Base-by-base conservation (phyloP, 768 basidiomycete genomes). In the Pleurotus giganteus region DNA sequence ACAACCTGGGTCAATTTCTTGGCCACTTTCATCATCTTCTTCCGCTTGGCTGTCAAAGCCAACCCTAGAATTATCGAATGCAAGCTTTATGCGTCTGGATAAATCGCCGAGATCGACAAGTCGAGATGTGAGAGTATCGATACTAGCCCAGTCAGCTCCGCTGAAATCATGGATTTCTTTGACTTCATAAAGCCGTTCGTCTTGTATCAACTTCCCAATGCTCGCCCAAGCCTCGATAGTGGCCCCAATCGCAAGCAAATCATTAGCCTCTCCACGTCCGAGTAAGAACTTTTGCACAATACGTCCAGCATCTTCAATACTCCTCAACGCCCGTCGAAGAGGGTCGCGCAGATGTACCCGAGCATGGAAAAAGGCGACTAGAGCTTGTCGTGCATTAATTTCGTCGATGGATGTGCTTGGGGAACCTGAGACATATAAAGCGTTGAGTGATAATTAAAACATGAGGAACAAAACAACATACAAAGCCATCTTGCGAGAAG, bases 401-500 rank as follows among this genome's bases (percentile, higher is more conserved):
- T 91, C 89, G 13, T 65, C 58, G 11, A 85, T 69, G 1, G 89
- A 91, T 2, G 87, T 89, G 63, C 89, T 92, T 0, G 92, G 92
- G 29, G 91, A 91, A 67, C 88, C 91, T 93, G 60, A n/a, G 19
- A 54, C 45, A 51, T 29, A 43, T 42, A 55, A 57, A 59, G 47
- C 61, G 53, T 23, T 17, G 45, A 21, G 12, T 15, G 26, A 24
- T 19, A 26, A 11, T 34, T 27, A 44, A 37, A 12, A 66, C 66
- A 61, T 78, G 74, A 75, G 26, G 77, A 60, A 71, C 74, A 75
- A 29, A 47, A 53, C 6, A 70, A n/a, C 82, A 63, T 70, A 94
- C 92, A 90, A 36, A 95, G 72, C 83, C 87, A 89, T 59, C 91
- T 78, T 11, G 81, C 69, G 17, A 95, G 77, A 24, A 90, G 74